phyloP scores from a whole-genome alignment of 495 filamentous ascomycete genomes.

The Penicillium argentinense region DNA sequence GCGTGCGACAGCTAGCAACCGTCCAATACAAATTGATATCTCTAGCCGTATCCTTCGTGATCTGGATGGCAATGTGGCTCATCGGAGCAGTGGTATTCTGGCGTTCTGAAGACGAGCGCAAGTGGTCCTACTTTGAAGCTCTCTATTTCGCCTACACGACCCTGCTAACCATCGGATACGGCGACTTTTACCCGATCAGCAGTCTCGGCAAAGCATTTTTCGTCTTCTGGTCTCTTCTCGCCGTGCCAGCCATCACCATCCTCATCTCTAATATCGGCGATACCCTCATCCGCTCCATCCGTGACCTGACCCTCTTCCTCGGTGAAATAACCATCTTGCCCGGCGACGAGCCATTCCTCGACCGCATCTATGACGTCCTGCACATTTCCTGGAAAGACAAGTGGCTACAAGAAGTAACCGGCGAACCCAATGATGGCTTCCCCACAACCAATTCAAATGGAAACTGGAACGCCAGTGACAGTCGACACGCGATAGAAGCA shows the following conservation, averaged over 20 bases:
- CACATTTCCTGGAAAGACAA: slow-evolving; percentile 19
- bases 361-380: slow-evolving; percentile 20
- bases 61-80: slow-evolving; percentile 76
- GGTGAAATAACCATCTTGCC: slow-evolving; percentile 77
- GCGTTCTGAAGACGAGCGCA: slow-evolving; percentile 51
- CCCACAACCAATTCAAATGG: not conserved
- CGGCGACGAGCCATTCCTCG: slow-evolving; percentile 47
- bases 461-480: not conserved
- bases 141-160: slow-evolving; percentile 81
- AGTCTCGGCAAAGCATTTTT: slow-evolving; percentile 79
- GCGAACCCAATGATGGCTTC: slow-evolving; percentile 11
- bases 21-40: slow-evolving; percentile 64
- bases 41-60: slow-evolving; percentile 58
- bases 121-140: slow-evolving; percentile 78
- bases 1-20: slow-evolving; percentile 61
- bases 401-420: slow-evolving; percentile 23
- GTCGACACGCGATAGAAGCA: slow-evolving; percentile 16
- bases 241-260: slow-evolving; percentile 79
- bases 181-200: slow-evolving; percentile 68
- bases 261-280: slow-evolving; percentile 78
- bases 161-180: slow-evolving; percentile 84
- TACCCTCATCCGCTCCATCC: slow-evolving; percentile 62
- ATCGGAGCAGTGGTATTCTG: slow-evolving; percentile 74
- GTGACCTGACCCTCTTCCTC: slow-evolving; percentile 66
- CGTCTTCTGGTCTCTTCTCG: slow-evolving; percentile 85